Evolutionary conservation across 140 eudicot genomes (phyloP), one percentile per base, ranked within the genome.

Genomic region (Stevia rebaudiana): DNA sequence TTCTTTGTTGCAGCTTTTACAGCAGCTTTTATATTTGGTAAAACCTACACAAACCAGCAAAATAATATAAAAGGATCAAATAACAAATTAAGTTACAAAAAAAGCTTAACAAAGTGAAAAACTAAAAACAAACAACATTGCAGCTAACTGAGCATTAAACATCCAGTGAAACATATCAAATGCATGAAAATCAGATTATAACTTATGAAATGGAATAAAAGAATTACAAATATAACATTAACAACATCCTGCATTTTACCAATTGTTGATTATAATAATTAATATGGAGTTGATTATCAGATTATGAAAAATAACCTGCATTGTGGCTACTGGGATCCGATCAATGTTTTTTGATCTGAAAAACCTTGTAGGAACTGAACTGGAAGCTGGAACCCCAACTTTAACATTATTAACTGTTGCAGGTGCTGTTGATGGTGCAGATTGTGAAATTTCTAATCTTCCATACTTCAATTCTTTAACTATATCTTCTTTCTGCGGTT

Each of bases 301-400:
- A 44, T 6, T 59, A 58, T 73, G 33, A 33, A 69, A 73, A 68
- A 75, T 62, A 64, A 92, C 98, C 98, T 92, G 88, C 89, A 85
- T 71, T 74, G 96, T 77, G 31, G 82, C 57, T 28, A 92, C 31
- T 2, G 92, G 96, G 6, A 74, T 49, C 2, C 84, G 84, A 57
- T 92, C 96, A 1, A 92, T 79, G 70, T 88, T 88, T 55, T 92
- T 92, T 1, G 98, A 92, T 46, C 98, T 70, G 30, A 92, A 91
- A 56, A 76, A 42, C 87, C 95, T 81, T 9, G 69, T 71, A 15
- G 72, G 41, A 40, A 58, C 18, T 6, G 76, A 76, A 56, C 57
- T 52, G 4, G 80, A 56, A 40, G 69, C 72, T 33, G 78, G 50
- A 37, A 41, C 44, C 54, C 98, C 98, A n/a, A 87, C 15, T 67